Percentiles rank a stretch among this genome's conserved stretches.
Evolutionary conservation across 1,139 yeast genomes (phyloP).

Genomic region (Kurtzmaniella natalensis): DNA sequence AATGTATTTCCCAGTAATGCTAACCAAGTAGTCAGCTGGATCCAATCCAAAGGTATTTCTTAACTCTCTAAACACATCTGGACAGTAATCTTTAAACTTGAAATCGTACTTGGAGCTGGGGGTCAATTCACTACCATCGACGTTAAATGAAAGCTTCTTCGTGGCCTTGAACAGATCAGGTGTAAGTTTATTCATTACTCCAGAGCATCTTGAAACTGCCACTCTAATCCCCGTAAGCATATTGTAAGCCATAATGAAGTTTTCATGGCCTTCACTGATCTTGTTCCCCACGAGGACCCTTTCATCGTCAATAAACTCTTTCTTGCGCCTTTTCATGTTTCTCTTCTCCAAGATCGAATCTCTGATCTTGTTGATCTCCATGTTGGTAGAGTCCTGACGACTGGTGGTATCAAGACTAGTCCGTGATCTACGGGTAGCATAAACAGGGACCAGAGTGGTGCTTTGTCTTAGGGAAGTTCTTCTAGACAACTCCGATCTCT

Average conservation of each 20-base stretch:
- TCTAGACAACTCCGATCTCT: too few species aligned
- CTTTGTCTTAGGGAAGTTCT: too few species aligned
- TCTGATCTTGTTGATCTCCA: constrained; percentile 42
- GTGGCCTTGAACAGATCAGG: constrained; percentile 67
- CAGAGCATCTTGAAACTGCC: constrained; percentile 89
- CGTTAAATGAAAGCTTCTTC: constrained; percentile 80
- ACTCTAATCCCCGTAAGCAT: constrained; percentile 97
- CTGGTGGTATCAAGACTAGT: constrained; percentile 3
- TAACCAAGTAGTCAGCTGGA: constrained; percentile 92
- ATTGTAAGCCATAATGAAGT: constrained; percentile 91
- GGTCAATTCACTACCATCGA: constrained; percentile 83
- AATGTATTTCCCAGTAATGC: constrained; percentile 89
- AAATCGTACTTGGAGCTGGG: constrained; percentile 94
- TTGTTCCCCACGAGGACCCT: constrained; percentile 72
- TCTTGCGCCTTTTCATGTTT: constrained; percentile 33
- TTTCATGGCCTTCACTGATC: constrained; percentile 88
- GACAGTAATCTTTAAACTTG: constrained; percentile 94
- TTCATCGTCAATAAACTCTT: constrained; percentile 52
- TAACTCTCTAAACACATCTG: constrained; percentile 87
- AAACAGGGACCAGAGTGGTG: too few species aligned
- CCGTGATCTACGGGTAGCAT: constrained; percentile 3
- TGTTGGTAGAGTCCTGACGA: constrained; percentile 23
- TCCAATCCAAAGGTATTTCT: constrained; percentile 79
- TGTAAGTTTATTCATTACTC: constrained; percentile 68
- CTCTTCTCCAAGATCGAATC: constrained; percentile 40